Percentiles rank a stretch among this genome's conserved stretches.
These are phyloP conservation scores for Thalassiosira exigua DNA, from an alignment of 352 stramenopile genomes.

Conservation along the genomic window DNA sequence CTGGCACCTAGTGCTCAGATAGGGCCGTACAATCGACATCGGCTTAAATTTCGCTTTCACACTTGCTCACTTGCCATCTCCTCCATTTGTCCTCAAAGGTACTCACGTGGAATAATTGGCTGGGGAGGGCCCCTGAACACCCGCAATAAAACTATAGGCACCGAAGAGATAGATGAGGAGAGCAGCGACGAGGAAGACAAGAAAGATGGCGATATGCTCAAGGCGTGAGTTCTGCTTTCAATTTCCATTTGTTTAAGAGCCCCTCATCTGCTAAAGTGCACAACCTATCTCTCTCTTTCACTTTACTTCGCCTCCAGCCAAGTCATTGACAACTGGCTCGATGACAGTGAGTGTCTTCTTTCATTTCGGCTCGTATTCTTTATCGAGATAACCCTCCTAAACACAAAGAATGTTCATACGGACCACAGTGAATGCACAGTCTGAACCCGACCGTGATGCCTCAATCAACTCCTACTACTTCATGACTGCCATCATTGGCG, in stretches of 20 bases:
- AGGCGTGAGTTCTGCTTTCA: constrained; percentile 50
- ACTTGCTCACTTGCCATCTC: constrained; percentile 4
- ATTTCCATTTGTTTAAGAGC: too few species aligned
- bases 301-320: too few species aligned
- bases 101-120: constrained; percentile 56
- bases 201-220: constrained; percentile 33
- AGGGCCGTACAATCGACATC: too few species aligned
- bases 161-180: constrained; percentile 17
- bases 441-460: constrained; percentile 15
- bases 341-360: too few species aligned
- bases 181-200: constrained; percentile 22
- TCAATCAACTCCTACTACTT: constrained; percentile 69
- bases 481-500: constrained; percentile 65
- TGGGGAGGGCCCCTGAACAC: constrained; percentile 58
- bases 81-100: constrained; percentile 8
- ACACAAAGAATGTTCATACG: too few species aligned
- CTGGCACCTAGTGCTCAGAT: too few species aligned
- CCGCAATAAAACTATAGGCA: constrained; percentile 6
- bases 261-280: too few species aligned
- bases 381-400: too few species aligned
- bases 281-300: too few species aligned
- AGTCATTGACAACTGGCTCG: too few species aligned
- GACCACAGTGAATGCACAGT: constrained; percentile 57
- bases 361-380: too few species aligned
- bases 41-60: too few species aligned